A percentile compares a stretch with the other conserved stretches of the same genome.
Evolutionary conservation across 2,329 filamentous ascomycete genomes (phyloP).

Genomic region (Onygenales sp.): DNA sequence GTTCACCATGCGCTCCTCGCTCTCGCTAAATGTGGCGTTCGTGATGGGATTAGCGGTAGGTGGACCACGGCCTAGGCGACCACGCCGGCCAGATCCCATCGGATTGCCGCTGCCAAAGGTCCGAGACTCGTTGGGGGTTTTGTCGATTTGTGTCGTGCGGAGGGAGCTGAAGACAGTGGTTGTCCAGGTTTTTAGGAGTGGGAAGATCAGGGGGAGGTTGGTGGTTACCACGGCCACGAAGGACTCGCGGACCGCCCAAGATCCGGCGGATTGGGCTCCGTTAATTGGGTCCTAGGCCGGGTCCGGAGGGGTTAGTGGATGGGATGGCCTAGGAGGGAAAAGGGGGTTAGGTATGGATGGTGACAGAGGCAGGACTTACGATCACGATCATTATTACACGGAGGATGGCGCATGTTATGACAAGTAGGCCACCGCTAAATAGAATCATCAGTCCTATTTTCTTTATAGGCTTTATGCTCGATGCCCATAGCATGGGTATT

Average conservation of each 20-base stretch:
- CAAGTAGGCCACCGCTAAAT: slow-evolving; percentile 48
- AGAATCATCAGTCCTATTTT: slow-evolving; percentile 46
- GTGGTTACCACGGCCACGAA: slow-evolving; percentile 36
- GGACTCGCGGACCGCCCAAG: slow-evolving; percentile 36
- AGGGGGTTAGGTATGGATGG: background rate
- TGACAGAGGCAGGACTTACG: slow-evolving; percentile 12
- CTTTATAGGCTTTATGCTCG: slow-evolving; percentile 39
- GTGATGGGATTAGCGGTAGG: background rate
- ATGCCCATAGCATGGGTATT: slow-evolving; percentile 39
- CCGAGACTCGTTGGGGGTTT: background rate
- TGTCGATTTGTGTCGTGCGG: background rate
- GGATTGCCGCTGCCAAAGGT: background rate
- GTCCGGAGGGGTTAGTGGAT: slow-evolving; percentile 23
- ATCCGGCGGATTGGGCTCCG: background rate
- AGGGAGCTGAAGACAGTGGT: background rate
- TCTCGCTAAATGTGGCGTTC: slow-evolving; percentile 1
- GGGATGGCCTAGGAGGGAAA: slow-evolving; percentile 14
- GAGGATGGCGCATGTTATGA: slow-evolving; percentile 46
- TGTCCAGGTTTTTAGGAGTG: background rate
- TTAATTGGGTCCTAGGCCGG: slow-evolving; percentile 28
- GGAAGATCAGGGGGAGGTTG: slow-evolving; percentile 28
- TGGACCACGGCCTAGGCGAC: background rate
- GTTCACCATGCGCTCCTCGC: background rate
- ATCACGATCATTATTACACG: slow-evolving; percentile 44
- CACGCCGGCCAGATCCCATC: background rate